Evolutionary conservation across 129 eudicot genomes (phyloP).

Genomic region (Smallanthus sonchifolius): DNA sequence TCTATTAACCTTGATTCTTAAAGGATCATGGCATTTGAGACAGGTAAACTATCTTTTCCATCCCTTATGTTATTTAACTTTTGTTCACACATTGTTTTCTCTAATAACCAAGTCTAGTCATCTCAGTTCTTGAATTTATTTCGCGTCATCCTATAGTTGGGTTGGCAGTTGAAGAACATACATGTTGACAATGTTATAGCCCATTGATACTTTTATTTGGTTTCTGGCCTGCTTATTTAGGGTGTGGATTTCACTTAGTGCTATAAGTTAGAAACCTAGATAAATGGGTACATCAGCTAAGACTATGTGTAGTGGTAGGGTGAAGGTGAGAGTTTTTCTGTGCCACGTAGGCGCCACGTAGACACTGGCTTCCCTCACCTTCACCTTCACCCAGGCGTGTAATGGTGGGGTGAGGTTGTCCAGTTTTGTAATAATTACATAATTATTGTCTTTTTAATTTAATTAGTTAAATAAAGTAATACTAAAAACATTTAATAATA

Average conservation of each 20-base stretch:
- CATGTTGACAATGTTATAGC: neutral
- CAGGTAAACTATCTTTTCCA: slow-evolving; percentile 52
- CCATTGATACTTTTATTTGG: neutral
- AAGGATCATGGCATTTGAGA: slow-evolving; percentile 92
- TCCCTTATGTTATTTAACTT: neutral
- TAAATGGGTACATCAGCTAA: neutral
- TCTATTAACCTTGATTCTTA: slow-evolving; percentile 65
- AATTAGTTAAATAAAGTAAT: too few relatives aligned
- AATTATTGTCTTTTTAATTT: too few relatives aligned
- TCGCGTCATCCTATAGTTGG: neutral
- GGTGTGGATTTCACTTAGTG: neutral
- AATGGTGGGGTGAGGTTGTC: too few relatives aligned
- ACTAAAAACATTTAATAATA: too few relatives aligned
- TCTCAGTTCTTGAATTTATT: neutral
- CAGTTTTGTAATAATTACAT: too few relatives aligned
- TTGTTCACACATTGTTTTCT: neutral
- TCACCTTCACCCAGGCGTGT: too few relatives aligned
- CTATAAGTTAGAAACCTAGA: neutral
- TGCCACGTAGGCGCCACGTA: too few relatives aligned
- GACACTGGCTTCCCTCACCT: too few relatives aligned
- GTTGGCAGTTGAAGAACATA: neutral
- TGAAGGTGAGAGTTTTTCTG: too few relatives aligned
- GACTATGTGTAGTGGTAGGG: too few relatives aligned
- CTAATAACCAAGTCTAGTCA: neutral
- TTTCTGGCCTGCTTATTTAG: neutral